Percentiles rank a stretch among this genome's conserved stretches.
Conservation (phyloP, 1,139 yeast species). For the Candida sojae region DNA sequence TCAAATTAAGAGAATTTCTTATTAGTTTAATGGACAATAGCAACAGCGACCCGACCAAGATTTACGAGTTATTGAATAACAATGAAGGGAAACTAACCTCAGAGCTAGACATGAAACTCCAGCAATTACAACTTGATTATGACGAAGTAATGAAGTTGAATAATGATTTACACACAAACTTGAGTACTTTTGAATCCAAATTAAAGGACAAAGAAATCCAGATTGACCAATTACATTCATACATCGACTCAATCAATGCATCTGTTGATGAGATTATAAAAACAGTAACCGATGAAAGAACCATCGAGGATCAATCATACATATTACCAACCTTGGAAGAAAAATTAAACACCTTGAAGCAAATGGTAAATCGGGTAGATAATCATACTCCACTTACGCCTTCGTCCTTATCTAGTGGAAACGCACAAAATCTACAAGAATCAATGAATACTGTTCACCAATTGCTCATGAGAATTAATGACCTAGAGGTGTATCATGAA, state of each 20-base stretch:
- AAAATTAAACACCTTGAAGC: constrained; percentile 28
- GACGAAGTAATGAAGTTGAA: constrained; percentile 39
- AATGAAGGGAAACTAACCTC: constrained; percentile 17
- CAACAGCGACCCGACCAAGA: background rate
- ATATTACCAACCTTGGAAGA: constrained; percentile 23
- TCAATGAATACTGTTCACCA: constrained; percentile 21
- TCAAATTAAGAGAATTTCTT: constrained; percentile 43
- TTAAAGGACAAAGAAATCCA: constrained; percentile 27
- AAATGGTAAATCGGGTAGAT: constrained; percentile 19
- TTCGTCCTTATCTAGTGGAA: constrained; percentile 6
- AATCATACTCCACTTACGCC: constrained; percentile 8
- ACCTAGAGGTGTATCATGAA: no score
- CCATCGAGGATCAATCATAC: constrained; percentile 22
- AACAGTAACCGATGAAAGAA: constrained; percentile 21
- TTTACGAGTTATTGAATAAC: background rate
- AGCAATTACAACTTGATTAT: constrained; percentile 27
- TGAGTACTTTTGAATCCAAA: constrained; percentile 37
- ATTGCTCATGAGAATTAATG: constrained; percentile 11
- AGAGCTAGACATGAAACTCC: constrained; percentile 16
- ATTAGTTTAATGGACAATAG: constrained; percentile 37
- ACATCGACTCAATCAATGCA: constrained; percentile 18
- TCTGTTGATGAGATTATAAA: constrained; percentile 26
- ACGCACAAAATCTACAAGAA: constrained; percentile 14
- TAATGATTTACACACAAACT: constrained; percentile 39
- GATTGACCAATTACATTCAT: constrained; percentile 17